phyloP scores from a whole-genome alignment of 1,284 basidiomycete genomes.

The Ustilago crameri region DNA sequence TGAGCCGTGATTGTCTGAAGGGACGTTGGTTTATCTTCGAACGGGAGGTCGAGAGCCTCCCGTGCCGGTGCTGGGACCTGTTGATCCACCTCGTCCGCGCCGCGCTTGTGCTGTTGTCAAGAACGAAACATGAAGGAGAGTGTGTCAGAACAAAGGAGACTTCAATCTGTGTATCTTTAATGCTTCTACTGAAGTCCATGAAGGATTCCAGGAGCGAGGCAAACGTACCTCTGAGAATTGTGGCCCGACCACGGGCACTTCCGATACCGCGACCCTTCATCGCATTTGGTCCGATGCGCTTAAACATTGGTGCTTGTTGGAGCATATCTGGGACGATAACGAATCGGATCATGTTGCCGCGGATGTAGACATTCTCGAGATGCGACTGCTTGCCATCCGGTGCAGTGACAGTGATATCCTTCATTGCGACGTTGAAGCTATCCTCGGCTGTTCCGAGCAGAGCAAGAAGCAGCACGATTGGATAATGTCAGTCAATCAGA shows the following conservation, averaged over 20 bases:
- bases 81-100: constrained; percentile 42
- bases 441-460: constrained; percentile 81
- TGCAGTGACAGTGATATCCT: constrained; percentile 96
- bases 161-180: too few relatives aligned
- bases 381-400: constrained; percentile 99
- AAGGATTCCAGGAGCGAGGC: neutral
- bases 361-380: constrained; percentile 97
- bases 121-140: neutral
- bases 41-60: constrained; percentile 26
- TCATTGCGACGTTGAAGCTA: constrained; percentile 94
- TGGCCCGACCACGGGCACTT: constrained; percentile 92
- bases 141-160: neutral
- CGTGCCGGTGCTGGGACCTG: constrained; percentile 10
- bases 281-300: constrained; percentile 95
- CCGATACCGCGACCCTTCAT: constrained; percentile 99
- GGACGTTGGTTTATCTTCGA: constrained; percentile 21
- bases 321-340: constrained; percentile 99
- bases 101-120: constrained; percentile 44
- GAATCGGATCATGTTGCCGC: constrained; percentile 90
- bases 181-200: too few relatives aligned
- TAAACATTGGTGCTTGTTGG: constrained; percentile 99
- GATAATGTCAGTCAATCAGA: neutral
- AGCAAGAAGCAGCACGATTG: neutral
- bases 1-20: neutral
- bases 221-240: constrained; percentile 82